Evolutionary conservation across 2,329 filamentous ascomycete genomes (phyloP), one percentile per base, ranked within the genome.

Genomic region (Madurella fahalii): DNA sequence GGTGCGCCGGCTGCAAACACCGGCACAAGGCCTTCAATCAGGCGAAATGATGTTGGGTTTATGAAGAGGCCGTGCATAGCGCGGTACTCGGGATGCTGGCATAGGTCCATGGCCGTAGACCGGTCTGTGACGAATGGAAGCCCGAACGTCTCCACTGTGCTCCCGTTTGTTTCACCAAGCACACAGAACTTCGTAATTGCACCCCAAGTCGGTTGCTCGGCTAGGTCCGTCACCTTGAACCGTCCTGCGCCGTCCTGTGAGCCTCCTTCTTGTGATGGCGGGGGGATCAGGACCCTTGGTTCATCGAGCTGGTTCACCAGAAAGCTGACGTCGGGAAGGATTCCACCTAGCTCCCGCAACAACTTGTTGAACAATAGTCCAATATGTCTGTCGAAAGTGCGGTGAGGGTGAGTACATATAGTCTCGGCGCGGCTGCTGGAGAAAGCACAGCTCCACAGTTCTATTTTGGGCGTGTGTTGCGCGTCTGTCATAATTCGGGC

Each of bases 281-380:
- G 68, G 1, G 67, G 68, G 9, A 71, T 41, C 16, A 79, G 9
- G 2, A 77, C 70, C 3, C 70, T 64, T 1, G 77, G 75, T 57
- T 81, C 76, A 48, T 81, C 77, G 3, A 79, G 64, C 40, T 73
- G 70, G 44, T 79, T 80, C 13, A 78, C 64, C 0, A 78, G 66
- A 20, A 80, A 72, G 9, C 64, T 65, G 11, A 76, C 52, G 25
- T 77, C 64, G 0, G 74, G 72, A 4, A 76, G 45, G 2, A 54
- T 42, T 0, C 47, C 50, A 0, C n/a, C 51, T 0, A 70, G 45
- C 3, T 60, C 62, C 3, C 58, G 60, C 4, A 73, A 39, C 2
- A 72, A 47, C 1, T 32, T 65, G 16, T 72, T 64, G 13, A 76
- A 71, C 1, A 69, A 51, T 1, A 56, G 41, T 1, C 55, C 56